Evolutionary conservation across 306 rosid species (phyloP).

Genomic region (Senna siamea): DNA sequence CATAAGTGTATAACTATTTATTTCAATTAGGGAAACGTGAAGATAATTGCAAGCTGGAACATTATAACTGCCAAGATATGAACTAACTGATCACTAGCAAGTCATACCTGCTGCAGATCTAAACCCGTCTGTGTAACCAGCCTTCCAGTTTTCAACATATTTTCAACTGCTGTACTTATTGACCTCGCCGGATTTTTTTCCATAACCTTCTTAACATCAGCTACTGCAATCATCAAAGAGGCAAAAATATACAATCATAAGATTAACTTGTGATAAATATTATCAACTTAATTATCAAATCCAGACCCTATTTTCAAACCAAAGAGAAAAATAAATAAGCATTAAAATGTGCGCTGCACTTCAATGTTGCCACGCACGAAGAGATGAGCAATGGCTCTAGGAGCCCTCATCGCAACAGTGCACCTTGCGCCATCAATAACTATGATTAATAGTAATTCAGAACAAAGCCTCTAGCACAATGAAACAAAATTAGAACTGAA

Average conservation of each 20-base stretch:
- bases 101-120: conserved; percentile 92
- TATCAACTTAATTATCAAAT: not conserved
- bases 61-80: conserved; percentile 13
- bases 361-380: no score
- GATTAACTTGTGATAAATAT: conserved; percentile 19
- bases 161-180: conserved; percentile 65
- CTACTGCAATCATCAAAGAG: conserved; percentile 50
- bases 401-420: no score
- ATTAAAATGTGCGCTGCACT: no score
- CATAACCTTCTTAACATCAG: conserved; percentile 63
- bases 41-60: not conserved
- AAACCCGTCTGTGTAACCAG: conserved; percentile 64
- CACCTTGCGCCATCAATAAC: no score
- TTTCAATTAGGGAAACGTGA: conserved; percentile 1
- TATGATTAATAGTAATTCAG: no score
- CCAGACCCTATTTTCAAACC: not conserved
- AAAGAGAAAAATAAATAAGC: conserved; percentile 12
- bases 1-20: not conserved
- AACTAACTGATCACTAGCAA: conserved; percentile 25
- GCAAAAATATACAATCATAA: conserved; percentile 23
- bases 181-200: conserved; percentile 57
- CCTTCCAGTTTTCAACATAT: conserved; percentile 84
- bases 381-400: no score
- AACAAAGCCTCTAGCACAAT: conserved; percentile 3
- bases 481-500: conserved; percentile 22